Evolutionary conservation across 164 flowering plant genomes (phyloP).

Genomic region (Umbilicus rupestris): DNA sequence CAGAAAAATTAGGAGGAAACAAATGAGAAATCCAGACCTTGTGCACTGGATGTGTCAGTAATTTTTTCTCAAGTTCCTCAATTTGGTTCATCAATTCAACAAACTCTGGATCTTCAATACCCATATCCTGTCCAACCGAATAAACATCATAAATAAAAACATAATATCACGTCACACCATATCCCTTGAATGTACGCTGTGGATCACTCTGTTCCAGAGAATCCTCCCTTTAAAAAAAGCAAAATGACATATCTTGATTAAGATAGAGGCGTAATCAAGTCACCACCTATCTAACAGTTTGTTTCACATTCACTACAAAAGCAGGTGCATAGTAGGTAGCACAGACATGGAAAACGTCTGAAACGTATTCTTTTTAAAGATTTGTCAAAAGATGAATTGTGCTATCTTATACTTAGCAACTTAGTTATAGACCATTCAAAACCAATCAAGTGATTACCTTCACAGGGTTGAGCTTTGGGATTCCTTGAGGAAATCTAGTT

Average conservation of each 20-base stretch:
- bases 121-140: conserved; percentile 63
- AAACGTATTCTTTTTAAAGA: background rate
- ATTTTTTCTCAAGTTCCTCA: conserved; percentile 73
- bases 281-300: too few relatives aligned
- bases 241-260: too few relatives aligned
- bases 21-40: conserved; percentile 39
- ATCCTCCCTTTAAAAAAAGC: too few relatives aligned
- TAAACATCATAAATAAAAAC: background rate
- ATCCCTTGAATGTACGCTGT: background rate
- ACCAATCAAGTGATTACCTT: conserved; percentile 35
- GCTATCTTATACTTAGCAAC: background rate
- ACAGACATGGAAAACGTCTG: background rate
- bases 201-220: too few relatives aligned
- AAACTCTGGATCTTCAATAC: conserved; percentile 79
- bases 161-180: background rate
- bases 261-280: too few relatives aligned
- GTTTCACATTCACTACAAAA: background rate
- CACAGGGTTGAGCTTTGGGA: conserved; percentile 93
- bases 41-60: conserved; percentile 69
- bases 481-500: conserved; percentile 72
- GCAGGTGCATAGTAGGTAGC: background rate
- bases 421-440: background rate
- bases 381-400: background rate
- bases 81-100: conserved; percentile 69
- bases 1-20: too few relatives aligned